Conservation (phyloP, 768 basidiomycete species). For the Auricularia sp. region DNA sequence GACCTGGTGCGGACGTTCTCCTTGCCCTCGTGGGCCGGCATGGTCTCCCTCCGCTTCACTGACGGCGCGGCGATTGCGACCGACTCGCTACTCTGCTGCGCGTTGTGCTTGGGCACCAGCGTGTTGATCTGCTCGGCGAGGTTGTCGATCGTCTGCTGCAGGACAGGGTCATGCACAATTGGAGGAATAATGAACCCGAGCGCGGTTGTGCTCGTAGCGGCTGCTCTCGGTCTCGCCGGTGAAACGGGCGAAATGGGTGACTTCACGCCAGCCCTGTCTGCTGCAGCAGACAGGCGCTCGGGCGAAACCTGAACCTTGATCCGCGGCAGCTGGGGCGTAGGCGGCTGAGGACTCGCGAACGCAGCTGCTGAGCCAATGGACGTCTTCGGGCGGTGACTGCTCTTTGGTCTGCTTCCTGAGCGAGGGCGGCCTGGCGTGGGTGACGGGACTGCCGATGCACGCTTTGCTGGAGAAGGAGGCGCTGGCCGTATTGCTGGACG, state of each 20-base stretch:
- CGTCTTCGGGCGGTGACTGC: neutral
- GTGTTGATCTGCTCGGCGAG: constrained; percentile 38
- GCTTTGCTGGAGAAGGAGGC: neutral
- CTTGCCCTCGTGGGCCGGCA: constrained; percentile 19
- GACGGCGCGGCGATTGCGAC: neutral
- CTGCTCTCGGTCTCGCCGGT: neutral
- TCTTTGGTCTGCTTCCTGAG: neutral
- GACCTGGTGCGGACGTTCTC: constrained; percentile 23
- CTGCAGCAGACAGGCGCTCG: neutral
- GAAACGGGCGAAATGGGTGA: neutral
- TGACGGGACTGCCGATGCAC: neutral
- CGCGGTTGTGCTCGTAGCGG: neutral
- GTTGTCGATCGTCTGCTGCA: constrained; percentile 34
- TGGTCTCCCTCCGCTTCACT: neutral
- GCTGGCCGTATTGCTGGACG: neutral
- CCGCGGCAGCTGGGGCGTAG: neutral
- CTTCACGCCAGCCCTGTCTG: neutral
- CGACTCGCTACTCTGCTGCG: neutral
- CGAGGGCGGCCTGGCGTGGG: neutral
- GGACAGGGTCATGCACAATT: constrained; percentile 27
- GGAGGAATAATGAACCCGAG: constrained; percentile 28
- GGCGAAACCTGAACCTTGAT: neutral
- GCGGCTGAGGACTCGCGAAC: neutral
- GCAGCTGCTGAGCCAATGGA: neutral
- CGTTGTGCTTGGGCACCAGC: constrained; percentile 12